Conservation (phyloP, 2,329 filamentous ascomycete genomes). For the Pseudogymnoascus sp. region DNA sequence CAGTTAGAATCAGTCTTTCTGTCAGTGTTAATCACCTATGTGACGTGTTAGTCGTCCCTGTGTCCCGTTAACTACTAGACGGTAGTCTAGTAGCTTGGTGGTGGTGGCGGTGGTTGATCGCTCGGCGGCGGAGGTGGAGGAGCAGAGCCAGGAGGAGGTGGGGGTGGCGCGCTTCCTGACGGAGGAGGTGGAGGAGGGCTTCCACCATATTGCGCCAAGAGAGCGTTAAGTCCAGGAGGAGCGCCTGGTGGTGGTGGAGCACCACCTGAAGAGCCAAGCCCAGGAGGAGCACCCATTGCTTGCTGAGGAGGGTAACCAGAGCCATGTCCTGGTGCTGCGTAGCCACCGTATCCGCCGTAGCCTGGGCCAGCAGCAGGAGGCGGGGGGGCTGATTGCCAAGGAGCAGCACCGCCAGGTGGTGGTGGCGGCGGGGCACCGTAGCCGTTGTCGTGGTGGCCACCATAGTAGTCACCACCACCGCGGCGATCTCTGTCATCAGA, state of each 20-base stretch:
- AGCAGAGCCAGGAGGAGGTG: conserved; percentile 51
- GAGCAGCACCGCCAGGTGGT: conserved; percentile 30
- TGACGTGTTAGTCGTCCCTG: not conserved
- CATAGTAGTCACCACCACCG: conserved; percentile 39
- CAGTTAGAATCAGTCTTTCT: not conserved
- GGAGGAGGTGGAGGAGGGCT: conserved; percentile 45
- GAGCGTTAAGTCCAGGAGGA: conserved; percentile 45
- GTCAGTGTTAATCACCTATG: conserved; percentile 6
- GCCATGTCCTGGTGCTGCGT: conserved; percentile 34
- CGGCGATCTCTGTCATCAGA: conserved; percentile 41
- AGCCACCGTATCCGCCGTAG: conserved; percentile 41
- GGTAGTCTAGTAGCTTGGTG: conserved; percentile 31
- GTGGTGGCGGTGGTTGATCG: conserved; percentile 54
- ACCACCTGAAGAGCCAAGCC: conserved; percentile 39
- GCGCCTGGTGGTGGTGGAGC: conserved; percentile 31
- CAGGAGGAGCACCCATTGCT: conserved; percentile 44
- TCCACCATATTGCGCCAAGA: conserved; percentile 56
- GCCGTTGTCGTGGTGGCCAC: conserved; percentile 31
- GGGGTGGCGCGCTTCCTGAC: conserved; percentile 51
- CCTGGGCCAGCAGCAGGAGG: conserved; percentile 37
- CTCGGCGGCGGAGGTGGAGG: conserved; percentile 51
- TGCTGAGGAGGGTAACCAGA: conserved; percentile 34
- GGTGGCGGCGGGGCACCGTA: conserved; percentile 45
- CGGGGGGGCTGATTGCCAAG: conserved; percentile 35
- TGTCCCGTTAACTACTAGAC: not conserved